Base-by-base conservation (phyloP, 169 alveolate species). In the Plasmodium adleri region DNA sequence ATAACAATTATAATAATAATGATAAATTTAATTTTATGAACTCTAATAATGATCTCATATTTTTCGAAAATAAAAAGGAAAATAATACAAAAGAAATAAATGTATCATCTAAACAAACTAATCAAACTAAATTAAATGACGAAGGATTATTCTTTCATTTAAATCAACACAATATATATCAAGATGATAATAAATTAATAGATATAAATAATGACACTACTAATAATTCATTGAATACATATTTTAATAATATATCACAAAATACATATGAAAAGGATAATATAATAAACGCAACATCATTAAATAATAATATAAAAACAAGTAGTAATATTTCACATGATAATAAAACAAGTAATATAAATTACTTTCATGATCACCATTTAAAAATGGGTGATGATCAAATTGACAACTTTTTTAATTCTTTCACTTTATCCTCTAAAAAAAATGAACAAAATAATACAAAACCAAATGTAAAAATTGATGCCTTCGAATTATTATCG, bases 401-500 rank as follows among this genome's bases (percentile, higher is more conserved):
- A 45, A 80, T 66, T 9, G 45, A 66, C 58, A 50, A 80, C 22
- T 80, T 80, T 54, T 80, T 80, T 67, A 80, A 45, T 54, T 13
- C 76, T 20, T 80, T 80, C 58, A 58, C 90, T 13, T 52, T 80
- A 54, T 15, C 90, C 3, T 56, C 83, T 3, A 80, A 66, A 62
- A 80, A 72, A n/a, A 67, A 22, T 52, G 83, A 80, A 47, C 72
- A 80, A 56, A n/a, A 15, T 10, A 62, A 54, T 54, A 68, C 32
- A 1, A 80, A 80, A 15, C 90, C 90, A 43, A 80, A 59, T 47
- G 72, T 80, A 13, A 70, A 80, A 60, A 28, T 80, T 5, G 90
- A 80, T 52, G 90, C 90, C 26, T 80, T 80, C 20, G 90, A 80
- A 20, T 26, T 80, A 6, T 67, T 80, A 72, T 76, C 90, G 20